Conservation (phyloP, 352 stramenopile species). For the Globisporangium sylvaticum region DNA sequence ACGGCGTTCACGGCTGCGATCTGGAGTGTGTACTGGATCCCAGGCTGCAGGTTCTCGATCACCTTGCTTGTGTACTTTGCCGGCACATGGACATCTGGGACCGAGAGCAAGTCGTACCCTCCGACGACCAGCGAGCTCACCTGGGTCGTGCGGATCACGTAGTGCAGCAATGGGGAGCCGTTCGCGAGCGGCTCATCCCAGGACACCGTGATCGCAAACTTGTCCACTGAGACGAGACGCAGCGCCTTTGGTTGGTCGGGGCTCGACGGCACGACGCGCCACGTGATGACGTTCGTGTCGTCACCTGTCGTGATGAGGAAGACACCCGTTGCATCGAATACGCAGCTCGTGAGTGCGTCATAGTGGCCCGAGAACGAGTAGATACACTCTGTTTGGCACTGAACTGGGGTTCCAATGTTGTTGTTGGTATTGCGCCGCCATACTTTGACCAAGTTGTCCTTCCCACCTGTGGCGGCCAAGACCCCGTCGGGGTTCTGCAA, state of each 20-base stretch:
- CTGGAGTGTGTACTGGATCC: slow-evolving; percentile 45
- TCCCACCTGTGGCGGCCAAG: slow-evolving; percentile 46
- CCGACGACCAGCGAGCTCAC: slow-evolving; percentile 27
- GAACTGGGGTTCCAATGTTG: not conserved
- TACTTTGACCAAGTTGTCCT: slow-evolving; percentile 66
- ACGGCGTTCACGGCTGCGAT: slow-evolving; percentile 56
- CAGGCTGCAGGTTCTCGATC: slow-evolving; percentile 46
- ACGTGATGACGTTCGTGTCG: slow-evolving; percentile 44
- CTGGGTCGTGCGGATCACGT: slow-evolving; percentile 42
- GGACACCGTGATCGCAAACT: slow-evolving; percentile 44
- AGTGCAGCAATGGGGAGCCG: slow-evolving; percentile 47
- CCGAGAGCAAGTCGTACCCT: slow-evolving; percentile 19
- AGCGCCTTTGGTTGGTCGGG: slow-evolving; percentile 36
- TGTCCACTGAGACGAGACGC: slow-evolving; percentile 25
- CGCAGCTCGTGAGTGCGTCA: slow-evolving; percentile 29
- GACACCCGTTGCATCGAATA: slow-evolving; percentile 40
- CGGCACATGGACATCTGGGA: slow-evolving; percentile 33
- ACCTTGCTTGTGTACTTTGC: slow-evolving; percentile 40
- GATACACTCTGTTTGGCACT: slow-evolving; percentile 25
- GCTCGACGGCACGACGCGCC: slow-evolving; percentile 44
- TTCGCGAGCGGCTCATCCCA: slow-evolving; percentile 57
- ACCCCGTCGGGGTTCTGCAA: slow-evolving; percentile 18
- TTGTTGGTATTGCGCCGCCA: slow-evolving; percentile 25
- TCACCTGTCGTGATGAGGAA: slow-evolving; percentile 55
- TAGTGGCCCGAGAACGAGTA: slow-evolving; percentile 49